Evolutionary conservation across 2,329 filamentous ascomycete genomes (phyloP).

Genomic region (Knufia petricola): DNA sequence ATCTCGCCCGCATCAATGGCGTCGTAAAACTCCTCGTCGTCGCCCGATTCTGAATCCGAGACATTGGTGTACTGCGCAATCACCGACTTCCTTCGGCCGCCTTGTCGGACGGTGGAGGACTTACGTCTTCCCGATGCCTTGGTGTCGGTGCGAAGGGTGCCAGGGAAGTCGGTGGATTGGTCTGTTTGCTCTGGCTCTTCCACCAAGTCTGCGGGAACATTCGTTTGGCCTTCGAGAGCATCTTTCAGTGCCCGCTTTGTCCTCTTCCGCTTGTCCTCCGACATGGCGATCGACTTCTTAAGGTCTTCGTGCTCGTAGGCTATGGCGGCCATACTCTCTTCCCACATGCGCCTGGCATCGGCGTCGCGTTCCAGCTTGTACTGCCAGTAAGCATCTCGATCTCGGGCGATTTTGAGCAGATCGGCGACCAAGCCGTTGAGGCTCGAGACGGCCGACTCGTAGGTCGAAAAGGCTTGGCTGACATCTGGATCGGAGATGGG

Average conservation of each 20-base stretch:
- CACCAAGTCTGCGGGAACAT: conserved; percentile 31
- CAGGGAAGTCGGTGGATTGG: conserved; percentile 25
- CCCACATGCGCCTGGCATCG: conserved; percentile 91
- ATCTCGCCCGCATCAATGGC: conserved; percentile 90
- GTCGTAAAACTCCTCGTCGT: conserved; percentile 93
- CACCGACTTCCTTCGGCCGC: conserved; percentile 50
- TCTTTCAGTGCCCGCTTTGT: conserved; percentile 86
- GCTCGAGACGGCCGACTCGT: conserved; percentile 81
- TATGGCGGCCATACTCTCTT: conserved; percentile 97
- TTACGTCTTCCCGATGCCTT: conserved; percentile 18
- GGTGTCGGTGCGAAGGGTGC: conserved; percentile 31
- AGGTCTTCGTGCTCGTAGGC: conserved; percentile 87
- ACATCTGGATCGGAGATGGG: conserved; percentile 68
- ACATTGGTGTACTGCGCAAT: conserved; percentile 63
- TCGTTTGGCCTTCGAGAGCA: conserved; percentile 55
- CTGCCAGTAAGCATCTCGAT: conserved; percentile 95
- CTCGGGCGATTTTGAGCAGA: conserved; percentile 80
- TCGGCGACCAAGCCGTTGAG: conserved; percentile 77
- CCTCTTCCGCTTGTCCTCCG: conserved; percentile 77
- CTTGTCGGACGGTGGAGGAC: conserved; percentile 29
- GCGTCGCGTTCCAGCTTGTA: conserved; percentile 85
- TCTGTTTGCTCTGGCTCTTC: conserved; percentile 18
- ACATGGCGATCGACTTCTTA: conserved; percentile 76
- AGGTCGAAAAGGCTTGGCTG: conserved; percentile 68
- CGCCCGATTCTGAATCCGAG: conserved; percentile 66